Conservation (phyloP, 148 eudicot genomes). For the Rhododendron williamsianum region DNA sequence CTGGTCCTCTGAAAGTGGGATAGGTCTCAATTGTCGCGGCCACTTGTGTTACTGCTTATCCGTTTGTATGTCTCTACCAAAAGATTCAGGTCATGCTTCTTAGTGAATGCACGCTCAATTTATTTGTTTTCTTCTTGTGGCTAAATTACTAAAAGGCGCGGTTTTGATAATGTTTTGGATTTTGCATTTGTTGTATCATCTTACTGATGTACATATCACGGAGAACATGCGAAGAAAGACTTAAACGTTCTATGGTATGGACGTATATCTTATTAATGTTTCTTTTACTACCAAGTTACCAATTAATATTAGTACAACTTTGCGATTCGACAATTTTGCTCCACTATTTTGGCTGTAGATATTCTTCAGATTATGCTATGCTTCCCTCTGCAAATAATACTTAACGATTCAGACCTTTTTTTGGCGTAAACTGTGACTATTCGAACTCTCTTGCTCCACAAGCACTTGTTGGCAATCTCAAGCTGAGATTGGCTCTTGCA, state of each 20-base stretch:
- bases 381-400: too few relatives aligned
- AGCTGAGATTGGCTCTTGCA: not conserved
- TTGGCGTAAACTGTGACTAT: not conserved
- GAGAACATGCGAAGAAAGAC: not conserved
- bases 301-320: too few relatives aligned
- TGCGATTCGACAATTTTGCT: too few relatives aligned
- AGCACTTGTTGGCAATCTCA: not conserved
- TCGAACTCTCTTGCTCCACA: not conserved
- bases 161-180: not conserved
- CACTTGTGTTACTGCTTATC: not conserved
- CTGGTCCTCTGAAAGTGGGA: conserved; percentile 39
- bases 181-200: not conserved
- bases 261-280: too few relatives aligned
- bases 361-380: too few relatives aligned
- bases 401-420: not conserved
- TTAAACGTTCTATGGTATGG: not conserved
- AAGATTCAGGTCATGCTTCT: not conserved
- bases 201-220: not conserved
- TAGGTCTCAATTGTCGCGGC: conserved; percentile 6
- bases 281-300: too few relatives aligned
- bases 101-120: not conserved
- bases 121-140: not conserved
- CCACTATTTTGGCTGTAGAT: too few relatives aligned
- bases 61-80: not conserved
- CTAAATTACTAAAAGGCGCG: not conserved